Base-by-base conservation (phyloP, 768 basidiomycete species). In the Lactarius hatsudake region DNA sequence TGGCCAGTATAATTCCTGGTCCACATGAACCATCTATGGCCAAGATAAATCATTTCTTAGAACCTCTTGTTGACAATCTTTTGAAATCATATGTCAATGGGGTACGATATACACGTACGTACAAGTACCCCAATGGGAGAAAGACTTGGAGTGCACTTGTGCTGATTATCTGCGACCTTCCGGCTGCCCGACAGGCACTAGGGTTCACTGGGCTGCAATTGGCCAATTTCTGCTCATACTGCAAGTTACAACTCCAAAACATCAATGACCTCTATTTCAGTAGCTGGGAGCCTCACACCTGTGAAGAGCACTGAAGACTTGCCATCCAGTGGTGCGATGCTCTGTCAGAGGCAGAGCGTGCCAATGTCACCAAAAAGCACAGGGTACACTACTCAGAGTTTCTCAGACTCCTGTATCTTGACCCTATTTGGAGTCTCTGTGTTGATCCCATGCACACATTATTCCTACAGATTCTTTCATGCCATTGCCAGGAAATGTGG, bases 1-100 rank as follows among this genome's bases (percentile, higher is more conserved):
- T 82, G 0, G 79, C 75, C 1, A 79, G 76, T 0, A 69, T 83
- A 61, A 78, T 82, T 32, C 79, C 80, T 2, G 80, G 81, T 0
- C 82, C 81, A 0, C 67, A 74, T 0, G 75, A 79, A 54, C 80
- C 81, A 1, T 71, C 70, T 12, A 12, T 76, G 0, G 54, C 74
- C 0, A 64, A 77, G 34, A 71, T 81, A 5, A 81, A 83, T 51
- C 78, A 81, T 53, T 71, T 79, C 23, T 69, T 84, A 2, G n/a
- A 34, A 0, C 79, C 77, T 0, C 74, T 82, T 15, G 73, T 83
- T 6, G 74, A 79, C 53, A 74, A 80, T 18, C 71, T 82, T 0
- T 53, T 77, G 3, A 28, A 58, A 0, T 71, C 79, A 15, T 84
- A 79, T 76, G 2, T 71, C 10, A 34, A 64, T 17, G 78, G 81